Conservation (phyloP, 2,329 filamentous ascomycete species). For the Penicillium sp. region DNA sequence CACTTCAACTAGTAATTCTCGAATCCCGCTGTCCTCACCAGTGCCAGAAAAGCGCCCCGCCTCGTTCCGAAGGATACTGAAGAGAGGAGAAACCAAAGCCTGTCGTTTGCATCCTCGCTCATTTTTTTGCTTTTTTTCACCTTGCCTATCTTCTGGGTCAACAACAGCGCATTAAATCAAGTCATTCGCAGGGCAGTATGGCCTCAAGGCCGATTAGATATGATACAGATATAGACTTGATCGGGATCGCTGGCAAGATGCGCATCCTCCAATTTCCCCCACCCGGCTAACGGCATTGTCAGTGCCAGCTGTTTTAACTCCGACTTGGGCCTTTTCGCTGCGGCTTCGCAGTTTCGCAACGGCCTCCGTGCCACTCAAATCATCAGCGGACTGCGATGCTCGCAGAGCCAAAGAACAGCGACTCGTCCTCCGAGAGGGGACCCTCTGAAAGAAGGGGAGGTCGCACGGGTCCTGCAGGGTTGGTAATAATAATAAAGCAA, state of each 20-base stretch:
- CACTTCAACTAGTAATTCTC: constrained; percentile 12
- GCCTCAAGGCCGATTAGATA: constrained; percentile 12
- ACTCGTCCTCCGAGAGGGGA: constrained; percentile 1
- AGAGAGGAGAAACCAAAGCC: constrained; percentile 7
- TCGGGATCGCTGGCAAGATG: constrained; percentile 17
- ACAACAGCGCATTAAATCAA: neutral
- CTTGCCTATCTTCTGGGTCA: constrained; percentile 5
- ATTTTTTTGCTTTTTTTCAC: constrained; percentile 10
- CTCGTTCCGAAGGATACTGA: constrained; percentile 13
- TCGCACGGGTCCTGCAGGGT: constrained; percentile 21
- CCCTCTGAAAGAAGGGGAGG: constrained; percentile 8
- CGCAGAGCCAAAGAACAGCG: neutral
- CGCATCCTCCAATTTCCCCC: constrained; percentile 19
- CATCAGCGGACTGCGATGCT: neutral
- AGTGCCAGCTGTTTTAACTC: constrained; percentile 23
- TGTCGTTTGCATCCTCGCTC: constrained; percentile 7
- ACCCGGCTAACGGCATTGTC: constrained; percentile 27
- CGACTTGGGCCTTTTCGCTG: neutral
- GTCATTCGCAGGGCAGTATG: neutral
- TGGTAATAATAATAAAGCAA: constrained; percentile 13
- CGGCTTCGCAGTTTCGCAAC: neutral
- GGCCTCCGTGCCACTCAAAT: neutral
- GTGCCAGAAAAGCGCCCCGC: constrained; percentile 17
- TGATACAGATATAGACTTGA: constrained; percentile 15
- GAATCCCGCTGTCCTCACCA: constrained; percentile 11